phyloP scores from a whole-genome alignment of 352 stramenopile species.

The Aphanomyces euteiches region DNA sequence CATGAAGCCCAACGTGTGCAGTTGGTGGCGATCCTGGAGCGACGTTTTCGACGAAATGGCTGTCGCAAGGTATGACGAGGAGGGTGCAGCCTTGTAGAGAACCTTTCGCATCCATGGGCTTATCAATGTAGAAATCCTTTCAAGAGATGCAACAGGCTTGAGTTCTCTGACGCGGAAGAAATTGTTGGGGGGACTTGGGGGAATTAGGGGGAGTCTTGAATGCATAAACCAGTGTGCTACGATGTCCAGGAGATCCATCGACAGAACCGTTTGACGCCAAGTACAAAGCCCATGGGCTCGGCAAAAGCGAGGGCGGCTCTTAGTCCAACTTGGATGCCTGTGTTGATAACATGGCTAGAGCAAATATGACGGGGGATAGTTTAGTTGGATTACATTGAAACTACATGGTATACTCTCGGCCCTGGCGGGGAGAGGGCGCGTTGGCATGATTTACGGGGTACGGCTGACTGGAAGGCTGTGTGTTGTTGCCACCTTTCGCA shows the following conservation, averaged over 20 bases:
- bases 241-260: no score
- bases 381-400: neutral
- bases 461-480: neutral
- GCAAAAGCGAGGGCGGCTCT: no score
- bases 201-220: no score
- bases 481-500: neutral
- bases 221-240: no score
- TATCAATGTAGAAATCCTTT: neutral
- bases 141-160: no score
- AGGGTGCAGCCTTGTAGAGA: slow-evolving; percentile 5
- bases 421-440: slow-evolving; percentile 21
- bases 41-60: slow-evolving; percentile 30
- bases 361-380: no score
- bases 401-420: slow-evolving; percentile 29
- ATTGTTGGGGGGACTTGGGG: no score
- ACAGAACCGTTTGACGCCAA: no score
- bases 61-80: slow-evolving; percentile 22
- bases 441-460: slow-evolving; percentile 11
- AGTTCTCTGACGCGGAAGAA: no score
- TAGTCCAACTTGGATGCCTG: no score
- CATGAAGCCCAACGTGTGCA: slow-evolving; percentile 26
- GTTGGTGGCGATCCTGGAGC: slow-evolving; percentile 12
- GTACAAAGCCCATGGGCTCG: no score
- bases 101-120: neutral
- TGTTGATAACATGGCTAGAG: no score